Base-by-base conservation (phyloP, 768 basidiomycete genomes). In the Rhizopogon sp. region DNA sequence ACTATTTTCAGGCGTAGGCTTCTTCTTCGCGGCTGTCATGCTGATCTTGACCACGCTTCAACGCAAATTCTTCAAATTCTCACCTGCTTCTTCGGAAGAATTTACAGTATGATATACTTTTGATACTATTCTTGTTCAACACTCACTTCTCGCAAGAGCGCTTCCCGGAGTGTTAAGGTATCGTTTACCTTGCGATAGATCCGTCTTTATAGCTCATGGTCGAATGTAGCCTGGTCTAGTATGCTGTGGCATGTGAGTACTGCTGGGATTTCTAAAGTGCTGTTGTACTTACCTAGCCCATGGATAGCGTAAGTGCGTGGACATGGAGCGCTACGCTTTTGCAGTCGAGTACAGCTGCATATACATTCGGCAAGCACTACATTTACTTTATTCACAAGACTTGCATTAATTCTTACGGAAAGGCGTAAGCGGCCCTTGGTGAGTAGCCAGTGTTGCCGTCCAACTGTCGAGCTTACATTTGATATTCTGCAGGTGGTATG, bases 271-370 rank as follows among this genome's bases (percentile, higher is more conserved):
- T 43, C 33, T 41, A 44, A 14, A 25, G 40, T 52, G 37, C 45
- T 29, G 25, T 43, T 20, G 37, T n/a, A 33, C 8, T 20, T 45
- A 52, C 8, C 20, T 45, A 50, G 45, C 41, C 43, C 3, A 1
- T 25, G 17, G 10, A 3, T 46, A 77, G 76, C 51, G 78, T 80
- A 7, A 78, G 78, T 53, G 80, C 80, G 0, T 79, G 78, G 80
- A 82, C 79, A 11, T 81, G 79, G 80, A 79, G 79, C 49, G 79
- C 79, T 1, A 81, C 80, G 0, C 70, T 81, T 13, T 69, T 81
- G n/a, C 78, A 79, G 55, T 79, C 79, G 1, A 76, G 77, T 50
- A 79, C 79, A 0, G 78, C 75, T 0, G 78, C 78, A 3, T 80
- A 81, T 57, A 75, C 75, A 1, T 80, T 77, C 46, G 79, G 62